Evolutionary conservation across 1,284 basidiomycete species (phyloP).

Genomic region (Xanthoconium separans): DNA sequence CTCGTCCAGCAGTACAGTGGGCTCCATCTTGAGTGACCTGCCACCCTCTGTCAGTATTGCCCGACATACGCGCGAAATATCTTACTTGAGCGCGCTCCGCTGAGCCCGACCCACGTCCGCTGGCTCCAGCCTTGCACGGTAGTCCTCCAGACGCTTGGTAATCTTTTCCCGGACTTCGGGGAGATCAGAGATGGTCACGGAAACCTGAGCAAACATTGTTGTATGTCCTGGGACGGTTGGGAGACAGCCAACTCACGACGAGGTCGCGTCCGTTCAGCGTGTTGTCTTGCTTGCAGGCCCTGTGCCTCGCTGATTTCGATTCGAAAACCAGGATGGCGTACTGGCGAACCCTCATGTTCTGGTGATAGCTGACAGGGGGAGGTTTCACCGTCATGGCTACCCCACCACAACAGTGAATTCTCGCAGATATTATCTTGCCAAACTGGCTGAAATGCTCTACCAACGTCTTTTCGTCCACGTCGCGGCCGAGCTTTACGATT

Average conservation of each 20-base stretch:
- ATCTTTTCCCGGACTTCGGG: conserved; percentile 49
- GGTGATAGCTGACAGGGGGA: conserved; percentile 24
- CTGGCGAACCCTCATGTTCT: conserved; percentile 37
- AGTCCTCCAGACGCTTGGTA: conserved; percentile 28
- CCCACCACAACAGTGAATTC: conserved; percentile 50
- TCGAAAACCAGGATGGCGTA: conserved; percentile 54
- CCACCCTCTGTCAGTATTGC: conserved; percentile 8
- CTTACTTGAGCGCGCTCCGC: conserved; percentile 26
- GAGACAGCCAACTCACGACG: conserved; percentile 35
- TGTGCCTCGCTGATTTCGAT: conserved; percentile 34
- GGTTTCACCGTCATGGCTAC: conserved; percentile 36
- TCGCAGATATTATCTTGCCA: conserved; percentile 42
- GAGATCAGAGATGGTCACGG: conserved; percentile 43
- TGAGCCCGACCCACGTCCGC: conserved; percentile 26
- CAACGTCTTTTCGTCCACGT: conserved; percentile 39
- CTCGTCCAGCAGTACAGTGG: conserved; percentile 28
- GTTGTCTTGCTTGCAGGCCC: conserved; percentile 44
- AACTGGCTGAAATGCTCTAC: conserved; percentile 39
- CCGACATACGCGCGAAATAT: not conserved
- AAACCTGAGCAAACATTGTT: conserved; percentile 36
- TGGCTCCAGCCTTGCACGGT: conserved; percentile 18
- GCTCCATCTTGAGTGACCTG: conserved; percentile 29
- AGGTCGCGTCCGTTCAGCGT: conserved; percentile 40
- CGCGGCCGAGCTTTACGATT: conserved; percentile 30
- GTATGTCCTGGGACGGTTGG: not conserved